Base-by-base conservation (phyloP, 495 filamentous ascomycete genomes). In the Aspergillus funiculosus region DNA sequence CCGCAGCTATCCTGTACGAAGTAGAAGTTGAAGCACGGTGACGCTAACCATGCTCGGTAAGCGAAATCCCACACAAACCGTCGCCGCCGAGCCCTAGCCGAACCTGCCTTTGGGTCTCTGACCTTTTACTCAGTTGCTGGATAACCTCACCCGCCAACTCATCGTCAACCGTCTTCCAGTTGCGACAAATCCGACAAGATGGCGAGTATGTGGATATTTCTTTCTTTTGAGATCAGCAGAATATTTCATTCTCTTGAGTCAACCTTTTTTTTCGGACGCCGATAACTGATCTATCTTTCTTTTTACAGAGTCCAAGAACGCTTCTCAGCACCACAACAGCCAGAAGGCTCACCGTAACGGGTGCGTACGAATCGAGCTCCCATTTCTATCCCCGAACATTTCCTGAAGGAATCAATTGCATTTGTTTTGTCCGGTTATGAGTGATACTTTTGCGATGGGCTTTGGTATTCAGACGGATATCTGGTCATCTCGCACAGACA, bases 291-390 rank as follows among this genome's bases (percentile, higher is more conserved):
- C 30, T 51, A 57, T 57, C 48, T 42, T 38, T 20, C 29, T 50
- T 53, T 58, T 35, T 41, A 45, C 64, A 94, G 88, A 96, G 81
- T 95, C 90, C 50, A 96, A 96, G 87, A 96, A 96, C 81, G 90
- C 88, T 71, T 95, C 90, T 55, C 90, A 96, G 81, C 90, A 95
- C 77, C 95, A 97, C 74, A 83, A 87, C 79, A 80, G 75, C 67
- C 85, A 87, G 77, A 98, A 98, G 84, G 86, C 86, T 72, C 90
- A 95, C 84, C 80, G 80, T 67, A 96, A 96, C 79, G 92, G 89
- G 92, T 97, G 83, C 62, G 81, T 69, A 62, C 41, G 20, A 51
- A 26, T 27, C 40, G 26, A 39, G 18, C 26, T 21, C 27, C 28
- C 36, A 13, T 25, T 19, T 13, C 0, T 13, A 37, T 21, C 6